These are phyloP conservation scores for Graphilbum fragrans DNA, from an alignment of 2,329 filamentous ascomycete species.

Conservation along the genomic window DNA sequence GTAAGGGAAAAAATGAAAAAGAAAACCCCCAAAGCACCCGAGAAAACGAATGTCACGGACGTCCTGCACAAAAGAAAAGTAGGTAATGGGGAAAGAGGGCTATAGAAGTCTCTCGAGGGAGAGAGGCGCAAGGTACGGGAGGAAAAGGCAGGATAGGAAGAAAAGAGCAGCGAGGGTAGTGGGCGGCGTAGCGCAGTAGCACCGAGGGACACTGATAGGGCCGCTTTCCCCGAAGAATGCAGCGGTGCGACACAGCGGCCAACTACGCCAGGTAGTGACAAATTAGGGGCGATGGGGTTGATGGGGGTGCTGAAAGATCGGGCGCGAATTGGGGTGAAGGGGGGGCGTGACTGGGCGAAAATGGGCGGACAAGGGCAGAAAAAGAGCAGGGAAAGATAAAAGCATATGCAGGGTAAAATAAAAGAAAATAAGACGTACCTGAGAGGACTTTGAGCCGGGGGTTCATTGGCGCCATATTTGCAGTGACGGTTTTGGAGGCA, in stretches of 20 bases:
- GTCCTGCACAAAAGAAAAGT: not conserved
- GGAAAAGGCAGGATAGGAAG: not conserved
- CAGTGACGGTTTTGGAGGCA: conserved; percentile 14
- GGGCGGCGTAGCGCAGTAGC: not conserved
- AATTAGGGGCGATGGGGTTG: not conserved
- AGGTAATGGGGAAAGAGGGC: not conserved
- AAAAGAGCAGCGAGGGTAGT: no score
- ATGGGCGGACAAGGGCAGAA: conserved; percentile 6
- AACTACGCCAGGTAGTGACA: not conserved
- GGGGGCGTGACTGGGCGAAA: conserved; percentile 5
- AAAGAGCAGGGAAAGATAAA: conserved; percentile 8
- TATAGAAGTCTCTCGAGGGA: not conserved
- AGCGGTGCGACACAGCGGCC: conserved; percentile 10
- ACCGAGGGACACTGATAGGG: conserved; percentile 8
- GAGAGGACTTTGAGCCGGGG: conserved; percentile 49
- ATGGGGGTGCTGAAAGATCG: conserved; percentile 4
- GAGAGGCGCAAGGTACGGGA: no score
- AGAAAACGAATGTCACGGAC: not conserved
- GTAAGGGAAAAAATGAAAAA: not conserved
- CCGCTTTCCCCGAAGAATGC: conserved; percentile 13
- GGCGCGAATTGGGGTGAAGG: conserved; percentile 12
- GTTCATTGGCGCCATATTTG: conserved; percentile 46
- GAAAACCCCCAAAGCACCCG: no score
- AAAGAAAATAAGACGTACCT: no score
- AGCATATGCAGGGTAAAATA: conserved; percentile 5